Percentiles rank a stretch among this genome's conserved stretches.
Evolutionary conservation across 129 eudicot genomes (phyloP).

Genomic region (Smallanthus sonchifolius): DNA sequence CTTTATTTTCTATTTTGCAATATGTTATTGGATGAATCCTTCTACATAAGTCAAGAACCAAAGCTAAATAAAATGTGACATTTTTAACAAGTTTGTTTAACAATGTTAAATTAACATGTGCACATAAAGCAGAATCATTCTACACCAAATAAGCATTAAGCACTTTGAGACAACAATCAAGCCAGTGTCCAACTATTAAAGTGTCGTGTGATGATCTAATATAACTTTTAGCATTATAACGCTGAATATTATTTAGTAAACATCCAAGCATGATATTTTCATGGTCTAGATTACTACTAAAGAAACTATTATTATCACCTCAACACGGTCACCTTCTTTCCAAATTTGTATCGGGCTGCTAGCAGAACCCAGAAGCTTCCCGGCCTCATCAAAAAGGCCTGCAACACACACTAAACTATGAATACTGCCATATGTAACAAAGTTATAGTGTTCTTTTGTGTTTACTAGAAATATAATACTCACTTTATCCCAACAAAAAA

Average conservation of each 20-base stretch:
- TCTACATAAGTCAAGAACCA: conserved; percentile 11
- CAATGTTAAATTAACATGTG: neutral
- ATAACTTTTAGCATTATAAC: conserved; percentile 8
- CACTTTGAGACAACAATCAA: neutral
- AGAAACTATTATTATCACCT: conserved; percentile 45
- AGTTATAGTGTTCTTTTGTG: neutral
- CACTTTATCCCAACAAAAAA: neutral
- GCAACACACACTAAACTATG: conserved; percentile 24
- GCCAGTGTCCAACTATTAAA: neutral
- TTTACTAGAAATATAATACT: neutral
- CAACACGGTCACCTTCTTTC: conserved; percentile 94
- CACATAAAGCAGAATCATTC: neutral
- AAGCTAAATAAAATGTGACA: neutral
- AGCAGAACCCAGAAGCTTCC: conserved; percentile 74
- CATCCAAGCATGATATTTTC: conserved; percentile 6
- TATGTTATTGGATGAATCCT: conserved; percentile 2
- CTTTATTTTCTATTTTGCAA: conserved; percentile 7
- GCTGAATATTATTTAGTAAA: neutral
- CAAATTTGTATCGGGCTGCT: conserved; percentile 96
- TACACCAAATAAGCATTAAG: neutral
- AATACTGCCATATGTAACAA: neutral
- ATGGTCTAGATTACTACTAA: conserved; percentile 8
- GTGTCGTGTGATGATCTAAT: neutral
- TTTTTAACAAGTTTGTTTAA: neutral
- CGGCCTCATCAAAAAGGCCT: conserved; percentile 81